Conservation (phyloP, 768 basidiomycete species). For the Hysterangium stoloniferum region DNA sequence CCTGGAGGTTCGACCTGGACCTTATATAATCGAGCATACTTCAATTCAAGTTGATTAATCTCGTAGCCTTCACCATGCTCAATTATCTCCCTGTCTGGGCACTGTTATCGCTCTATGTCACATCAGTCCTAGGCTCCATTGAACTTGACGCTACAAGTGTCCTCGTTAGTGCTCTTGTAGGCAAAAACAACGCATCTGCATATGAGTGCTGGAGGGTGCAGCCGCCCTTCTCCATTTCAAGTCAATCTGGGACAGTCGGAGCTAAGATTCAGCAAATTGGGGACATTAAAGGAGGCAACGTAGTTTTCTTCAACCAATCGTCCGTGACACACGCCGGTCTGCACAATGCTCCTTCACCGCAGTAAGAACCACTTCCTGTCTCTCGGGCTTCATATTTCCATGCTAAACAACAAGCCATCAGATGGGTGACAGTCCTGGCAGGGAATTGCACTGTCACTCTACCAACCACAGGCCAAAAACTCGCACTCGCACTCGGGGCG, state of each 20-base stretch:
- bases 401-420: no score
- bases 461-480: not conserved
- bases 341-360: conserved; percentile 1
- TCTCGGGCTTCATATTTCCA: not conserved
- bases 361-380: not conserved
- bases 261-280: conserved; percentile 20
- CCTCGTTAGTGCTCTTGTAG: conserved; percentile 13
- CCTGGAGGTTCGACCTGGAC: no score
- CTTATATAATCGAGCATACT: no score
- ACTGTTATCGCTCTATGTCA: no score
- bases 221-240: conserved; percentile 18
- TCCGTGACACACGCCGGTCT: not conserved
- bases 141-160: conserved; percentile 1
- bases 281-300: conserved; percentile 6
- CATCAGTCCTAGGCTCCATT: no score
- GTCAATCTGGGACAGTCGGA: conserved; percentile 20
- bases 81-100: no score
- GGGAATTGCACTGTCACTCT: conserved; percentile 1
- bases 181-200: conserved; percentile 14
- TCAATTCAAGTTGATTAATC: no score
- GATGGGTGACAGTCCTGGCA: conserved; percentile 5
- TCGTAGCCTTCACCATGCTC: no score
- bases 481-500: not conserved
- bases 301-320: conserved; percentile 7
- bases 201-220: conserved; percentile 24